Percentiles rank a stretch among this genome's conserved stretches.
Evolutionary conservation across 2,329 filamentous ascomycete genomes (phyloP).

Genomic region (Neoscytalidium dimidiatum): DNA sequence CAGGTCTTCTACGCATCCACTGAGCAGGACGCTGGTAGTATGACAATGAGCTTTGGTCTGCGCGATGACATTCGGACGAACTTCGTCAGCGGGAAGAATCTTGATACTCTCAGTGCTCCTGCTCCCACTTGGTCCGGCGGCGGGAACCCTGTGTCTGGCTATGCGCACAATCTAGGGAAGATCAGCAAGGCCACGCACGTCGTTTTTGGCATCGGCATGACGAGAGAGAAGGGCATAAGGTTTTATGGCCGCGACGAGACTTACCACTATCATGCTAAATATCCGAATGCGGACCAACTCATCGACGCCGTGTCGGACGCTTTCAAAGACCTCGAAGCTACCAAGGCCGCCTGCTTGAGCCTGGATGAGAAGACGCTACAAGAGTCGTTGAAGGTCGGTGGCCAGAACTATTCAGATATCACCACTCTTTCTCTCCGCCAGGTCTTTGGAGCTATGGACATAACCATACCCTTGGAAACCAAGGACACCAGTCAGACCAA

Average conservation of each 20-base stretch:
- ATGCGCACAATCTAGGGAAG: conserved; percentile 41
- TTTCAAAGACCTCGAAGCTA: conserved; percentile 41
- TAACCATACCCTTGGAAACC: conserved; percentile 37
- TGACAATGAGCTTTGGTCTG: conserved; percentile 16
- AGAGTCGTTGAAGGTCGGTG: conserved; percentile 34
- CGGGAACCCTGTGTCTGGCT: conserved; percentile 27
- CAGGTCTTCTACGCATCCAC: conserved; percentile 41
- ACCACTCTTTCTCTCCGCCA: conserved; percentile 44
- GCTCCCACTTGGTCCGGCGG: conserved; percentile 17
- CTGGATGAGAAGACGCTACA: conserved; percentile 36
- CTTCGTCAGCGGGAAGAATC: conserved; percentile 6
- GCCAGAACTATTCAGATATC: conserved; percentile 45
- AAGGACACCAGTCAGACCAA: conserved; percentile 33
- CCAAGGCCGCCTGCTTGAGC: conserved; percentile 33
- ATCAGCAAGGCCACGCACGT: conserved; percentile 33
- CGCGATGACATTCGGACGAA: conserved; percentile 1
- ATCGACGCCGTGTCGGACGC: conserved; percentile 41
- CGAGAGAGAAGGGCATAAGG: conserved; percentile 41
- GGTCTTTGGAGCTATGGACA: conserved; percentile 44
- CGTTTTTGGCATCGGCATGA: conserved; percentile 45
- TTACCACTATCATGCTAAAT: conserved; percentile 41
- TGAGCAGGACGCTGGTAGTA: neutral
- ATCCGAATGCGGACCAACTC: conserved; percentile 27
- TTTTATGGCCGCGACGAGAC: conserved; percentile 44
- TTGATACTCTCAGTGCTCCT: conserved; percentile 31